Evolutionary conservation across 768 basidiomycete species (phyloP).

Genomic region (Lactarius hengduanensis): DNA sequence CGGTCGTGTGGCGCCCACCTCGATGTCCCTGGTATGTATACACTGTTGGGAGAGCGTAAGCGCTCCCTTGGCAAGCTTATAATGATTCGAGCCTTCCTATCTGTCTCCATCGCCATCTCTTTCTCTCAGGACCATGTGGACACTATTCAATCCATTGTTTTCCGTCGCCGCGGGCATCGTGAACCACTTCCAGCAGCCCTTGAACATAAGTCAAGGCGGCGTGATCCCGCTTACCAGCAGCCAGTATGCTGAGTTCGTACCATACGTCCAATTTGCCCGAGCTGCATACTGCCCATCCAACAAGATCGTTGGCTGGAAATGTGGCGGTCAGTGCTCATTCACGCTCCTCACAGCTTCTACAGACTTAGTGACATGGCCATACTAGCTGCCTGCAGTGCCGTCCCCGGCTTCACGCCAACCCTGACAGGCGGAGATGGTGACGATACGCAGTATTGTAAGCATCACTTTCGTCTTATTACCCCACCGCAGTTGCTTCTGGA

Average conservation of each 20-base stretch:
- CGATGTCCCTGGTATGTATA: background rate
- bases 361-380: background rate
- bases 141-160: background rate
- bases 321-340: slow-evolving; percentile 39
- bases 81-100: background rate
- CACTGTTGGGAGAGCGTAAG: background rate
- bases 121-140: slow-evolving; percentile 9
- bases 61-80: background rate
- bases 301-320: slow-evolving; percentile 43
- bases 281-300: slow-evolving; percentile 52
- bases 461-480: background rate
- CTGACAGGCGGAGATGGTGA: slow-evolving; percentile 50
- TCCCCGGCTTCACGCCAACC: slow-evolving; percentile 42
- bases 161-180: slow-evolving; percentile 8
- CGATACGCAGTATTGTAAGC: slow-evolving; percentile 47
- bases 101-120: background rate
- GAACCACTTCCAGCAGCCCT: background rate
- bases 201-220: background rate
- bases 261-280: slow-evolving; percentile 52
- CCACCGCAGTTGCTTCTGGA: background rate
- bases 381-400: slow-evolving; percentile 43
- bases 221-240: slow-evolving; percentile 34
- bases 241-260: slow-evolving; percentile 41
- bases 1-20: background rate
- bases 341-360: background rate